These are phyloP conservation scores for Nakaseomyces sp. DNA, from an alignment of 1,139 yeast species.

Conservation along the genomic window DNA sequence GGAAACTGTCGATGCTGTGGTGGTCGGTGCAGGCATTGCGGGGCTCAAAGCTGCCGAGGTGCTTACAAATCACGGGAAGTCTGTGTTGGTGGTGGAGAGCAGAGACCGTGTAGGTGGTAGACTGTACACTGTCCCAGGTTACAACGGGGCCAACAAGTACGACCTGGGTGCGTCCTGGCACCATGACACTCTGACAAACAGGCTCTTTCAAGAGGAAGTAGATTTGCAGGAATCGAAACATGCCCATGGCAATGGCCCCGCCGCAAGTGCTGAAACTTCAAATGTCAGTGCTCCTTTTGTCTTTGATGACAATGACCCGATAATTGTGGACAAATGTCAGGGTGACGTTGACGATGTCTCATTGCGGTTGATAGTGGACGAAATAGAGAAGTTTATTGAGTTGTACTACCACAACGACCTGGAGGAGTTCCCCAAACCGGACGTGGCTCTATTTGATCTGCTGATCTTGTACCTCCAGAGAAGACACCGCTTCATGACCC, in stretches of 20 bases:
- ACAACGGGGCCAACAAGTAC: conserved; percentile 33
- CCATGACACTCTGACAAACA: conserved; percentile 68
- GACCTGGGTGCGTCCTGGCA: conserved; percentile 90
- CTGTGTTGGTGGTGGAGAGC: conserved; percentile 48
- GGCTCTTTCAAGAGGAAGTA: conserved; percentile 50
- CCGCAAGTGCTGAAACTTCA: too few relatives aligned
- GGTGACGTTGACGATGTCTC: conserved; percentile 25
- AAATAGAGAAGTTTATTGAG: conserved; percentile 12
- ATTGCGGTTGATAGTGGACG: conserved; percentile 34
- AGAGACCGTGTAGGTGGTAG: conserved; percentile 54
- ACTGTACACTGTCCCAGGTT: conserved; percentile 36
- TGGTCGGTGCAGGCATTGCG: conserved; percentile 78
- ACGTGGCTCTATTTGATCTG: conserved; percentile 43
- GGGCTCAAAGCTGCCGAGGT: conserved; percentile 72
- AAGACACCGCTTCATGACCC: conserved; percentile 41
- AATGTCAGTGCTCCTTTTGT: conserved; percentile 14
- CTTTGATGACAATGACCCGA: conserved; percentile 41
- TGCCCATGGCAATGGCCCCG: too few relatives aligned
- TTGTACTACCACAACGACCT: background rate
- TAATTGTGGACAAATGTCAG: conserved; percentile 30
- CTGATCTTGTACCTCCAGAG: conserved; percentile 40
- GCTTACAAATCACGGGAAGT: conserved; percentile 39
- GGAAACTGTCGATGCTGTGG: conserved; percentile 34
- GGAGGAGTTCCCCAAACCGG: conserved; percentile 40
- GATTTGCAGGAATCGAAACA: too few relatives aligned